Conservation (phyloP, 306 rosid genomes). For the Sicyos edulis region DNA sequence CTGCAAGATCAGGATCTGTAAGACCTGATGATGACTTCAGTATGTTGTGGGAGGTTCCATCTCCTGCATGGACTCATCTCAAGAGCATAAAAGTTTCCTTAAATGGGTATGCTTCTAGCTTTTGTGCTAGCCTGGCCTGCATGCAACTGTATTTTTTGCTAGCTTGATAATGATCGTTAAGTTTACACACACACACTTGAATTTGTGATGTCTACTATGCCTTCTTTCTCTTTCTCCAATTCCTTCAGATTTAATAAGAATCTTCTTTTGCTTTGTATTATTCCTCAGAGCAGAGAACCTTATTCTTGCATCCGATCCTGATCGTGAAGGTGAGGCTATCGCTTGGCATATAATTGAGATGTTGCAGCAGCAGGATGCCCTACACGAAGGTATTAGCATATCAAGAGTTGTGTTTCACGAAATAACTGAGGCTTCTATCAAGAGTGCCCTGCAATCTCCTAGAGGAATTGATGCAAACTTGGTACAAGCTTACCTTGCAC, state of each 20-base stretch:
- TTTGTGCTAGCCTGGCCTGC: constrained; percentile 2
- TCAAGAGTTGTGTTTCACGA: constrained; percentile 89
- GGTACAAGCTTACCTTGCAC: constrained; percentile 92
- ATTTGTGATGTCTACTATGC: constrained; percentile 13
- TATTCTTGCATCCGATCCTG: constrained; percentile 99
- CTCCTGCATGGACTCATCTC: constrained; percentile 94
- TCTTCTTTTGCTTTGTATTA: constrained; percentile 30
- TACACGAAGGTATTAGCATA: constrained; percentile 47
- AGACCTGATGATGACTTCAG: constrained; percentile 95
- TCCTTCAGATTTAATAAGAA: constrained; percentile 22
- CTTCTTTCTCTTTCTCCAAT: constrained; percentile 25
- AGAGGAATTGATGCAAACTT: constrained; percentile 71
- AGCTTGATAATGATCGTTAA: not conserved
- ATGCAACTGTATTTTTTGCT: too few species aligned
- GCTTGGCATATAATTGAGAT: constrained; percentile 97
- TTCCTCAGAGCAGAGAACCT: constrained; percentile 92
- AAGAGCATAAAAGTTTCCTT: constrained; percentile 85
- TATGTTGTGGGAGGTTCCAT: constrained; percentile 99
- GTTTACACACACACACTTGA: not conserved
- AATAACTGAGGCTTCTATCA: constrained; percentile 85
- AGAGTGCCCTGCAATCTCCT: constrained; percentile 73
- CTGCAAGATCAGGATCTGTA: constrained; percentile 95
- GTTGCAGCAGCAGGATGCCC: constrained; percentile 85
- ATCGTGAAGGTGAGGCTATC: constrained; percentile 99
- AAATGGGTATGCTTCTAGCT: constrained; percentile 52